Evolutionary conservation across 2,329 filamentous ascomycete genomes (phyloP), one percentile per base, ranked within the genome.

Genomic region (Pseudogymnoascus sp.): DNA sequence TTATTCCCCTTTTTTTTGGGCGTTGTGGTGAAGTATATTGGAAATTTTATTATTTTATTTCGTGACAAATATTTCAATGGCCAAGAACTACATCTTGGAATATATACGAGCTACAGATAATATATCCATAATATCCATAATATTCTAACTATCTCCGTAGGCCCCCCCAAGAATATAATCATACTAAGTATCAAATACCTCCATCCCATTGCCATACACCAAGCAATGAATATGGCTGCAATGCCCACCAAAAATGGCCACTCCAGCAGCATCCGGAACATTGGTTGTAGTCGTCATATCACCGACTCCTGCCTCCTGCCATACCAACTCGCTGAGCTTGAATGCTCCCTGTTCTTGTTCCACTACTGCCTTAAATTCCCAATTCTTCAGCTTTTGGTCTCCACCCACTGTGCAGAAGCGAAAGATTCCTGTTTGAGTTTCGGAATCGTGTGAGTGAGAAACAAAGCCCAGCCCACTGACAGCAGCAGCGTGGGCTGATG

Each of bases 401-500:
- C 80, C 77, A 10, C 79, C 75, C 6, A 73, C 72, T 16, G 74
- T 78, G 36, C 5, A 77, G 59, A 0, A 76, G 62, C 16, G 67
- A 69, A 11, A 70, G 16, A 12, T 53, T 61, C 44, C 12, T 37
- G 23, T 46, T 4, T 36, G 42, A 12, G 38, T 21, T 7, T 36
- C 44, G 16, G 31, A 60, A 23, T 14, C n/a, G 14, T 44, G 18
- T 21, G 21, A n/a, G 10, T 34, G 50, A 34, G 62, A 60, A 59
- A 40, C 10, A 65, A 42, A 34, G 28, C 12, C 25, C 8, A 81
- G 37, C 1, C 83, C 84, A 16, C 89, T 92, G 50, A 93, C 78
- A 1, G 89, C 88, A 1, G 89, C 89, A 0, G 87, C 85, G 70
- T 95, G 90, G 0, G 89, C 88, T 1, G 80, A 79, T 23, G 78